Base-by-base conservation (phyloP, 805 yeast species). In the Kuraishia ogatae region DNA sequence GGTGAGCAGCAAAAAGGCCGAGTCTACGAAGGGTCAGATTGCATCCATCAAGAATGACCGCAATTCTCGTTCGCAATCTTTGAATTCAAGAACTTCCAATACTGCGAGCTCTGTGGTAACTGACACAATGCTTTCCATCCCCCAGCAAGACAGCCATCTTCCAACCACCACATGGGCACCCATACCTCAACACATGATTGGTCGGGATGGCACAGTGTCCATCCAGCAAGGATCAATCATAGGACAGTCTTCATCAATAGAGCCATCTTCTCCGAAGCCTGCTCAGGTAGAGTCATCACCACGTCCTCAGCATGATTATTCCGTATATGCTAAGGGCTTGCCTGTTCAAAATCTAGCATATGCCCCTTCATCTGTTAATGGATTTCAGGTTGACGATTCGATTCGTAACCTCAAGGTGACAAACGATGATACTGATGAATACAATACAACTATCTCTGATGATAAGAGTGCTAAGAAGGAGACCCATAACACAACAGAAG, bases 1-100 rank as follows among this genome's bases (percentile, higher is more conserved):
- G 11, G 64, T 58, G 59, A 72, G 70, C 52, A 66, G 71, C 57
- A 61, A 57, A 39, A 67, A 61, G 47, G 46, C 23, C 7, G 21
- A 52, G 39, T 6, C 46, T 17, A 11, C 17, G 7, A 23, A n/a
- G n/a, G n/a, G 48, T 39, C 24, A 20, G 22, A 8, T 24, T 2
- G 24, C 22, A 8, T 20, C 35, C 19, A 24, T n/a, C 15, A 54
- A 21, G 43, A 23, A 11, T 21, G 22, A 24, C 11, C 52, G 60
- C 5, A 54, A 60, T 15, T 59, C 65, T 4, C 49, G 58, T 5
- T 62, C 72, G 43, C 64, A 68, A 0, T 64, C 70, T 2, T 64
- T 60, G 21, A 58, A 63, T 8, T 67, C 75, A 17, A 62, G 39
- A 58, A 56, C 54, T 56, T 11, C 51, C 61, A 63, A 57, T 48